phyloP scores from a whole-genome alignment of 805 yeast species.

The Kodamaea leandrae region DNA sequence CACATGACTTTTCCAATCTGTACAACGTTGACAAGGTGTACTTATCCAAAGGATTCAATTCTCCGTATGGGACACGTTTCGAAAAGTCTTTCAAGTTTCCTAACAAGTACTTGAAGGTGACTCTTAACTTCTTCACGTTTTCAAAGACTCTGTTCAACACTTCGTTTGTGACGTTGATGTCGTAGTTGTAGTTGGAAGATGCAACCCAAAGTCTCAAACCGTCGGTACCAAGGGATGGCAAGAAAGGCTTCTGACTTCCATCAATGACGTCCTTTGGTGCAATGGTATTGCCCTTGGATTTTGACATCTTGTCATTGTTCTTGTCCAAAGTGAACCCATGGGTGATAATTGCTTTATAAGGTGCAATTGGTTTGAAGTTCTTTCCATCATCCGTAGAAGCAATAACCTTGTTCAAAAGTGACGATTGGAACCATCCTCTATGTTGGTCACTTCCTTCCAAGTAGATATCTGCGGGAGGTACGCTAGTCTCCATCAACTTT shows the following conservation, averaged over 20 bases:
- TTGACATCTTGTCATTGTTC: slow-evolving; percentile 88
- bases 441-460: slow-evolving; percentile 98
- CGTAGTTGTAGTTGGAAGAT: slow-evolving; percentile 80
- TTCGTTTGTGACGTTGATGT: slow-evolving; percentile 70
- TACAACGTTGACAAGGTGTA: slow-evolving; percentile 57
- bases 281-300: slow-evolving; percentile 82
- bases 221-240: slow-evolving; percentile 78
- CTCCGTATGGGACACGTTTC: slow-evolving; percentile 34
- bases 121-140: slow-evolving; percentile 73
- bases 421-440: slow-evolving; percentile 98
- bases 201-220: slow-evolving; percentile 92
- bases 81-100: slow-evolving; percentile 64
- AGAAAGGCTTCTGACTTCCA: slow-evolving; percentile 47
- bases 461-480: slow-evolving; percentile 68
- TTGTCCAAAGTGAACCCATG: slow-evolving; percentile 93
- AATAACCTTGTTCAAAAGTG: slow-evolving; percentile 73
- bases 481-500: slow-evolving; percentile 23
- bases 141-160: slow-evolving; percentile 76
- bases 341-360: slow-evolving; percentile 74
- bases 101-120: slow-evolving; percentile 74
- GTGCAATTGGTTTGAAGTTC: slow-evolving; percentile 40
- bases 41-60: slow-evolving; percentile 51
- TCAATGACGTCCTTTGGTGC: slow-evolving; percentile 64
- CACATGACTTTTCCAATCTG: slow-evolving; percentile 41
- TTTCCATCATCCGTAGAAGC: slow-evolving; percentile 44